These are phyloP conservation scores for Sphagnum magellanicum DNA, from an alignment of 228 moss, liverwort and hornwort genomes.

Conservation along the genomic window DNA sequence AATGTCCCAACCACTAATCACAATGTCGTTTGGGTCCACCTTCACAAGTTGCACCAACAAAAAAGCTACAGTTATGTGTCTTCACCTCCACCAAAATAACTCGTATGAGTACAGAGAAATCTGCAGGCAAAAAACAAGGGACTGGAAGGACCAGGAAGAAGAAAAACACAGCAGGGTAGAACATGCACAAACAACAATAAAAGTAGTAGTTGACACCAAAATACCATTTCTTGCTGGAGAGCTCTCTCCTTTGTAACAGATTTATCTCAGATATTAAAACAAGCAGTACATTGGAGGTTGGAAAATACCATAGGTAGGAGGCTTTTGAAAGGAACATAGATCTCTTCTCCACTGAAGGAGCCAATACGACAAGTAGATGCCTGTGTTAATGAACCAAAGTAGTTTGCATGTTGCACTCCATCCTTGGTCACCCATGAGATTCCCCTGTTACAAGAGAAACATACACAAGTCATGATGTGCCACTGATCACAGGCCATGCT, in stretches of 20 bases:
- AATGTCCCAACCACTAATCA: slow-evolving; percentile 92
- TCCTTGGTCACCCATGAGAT: slow-evolving; percentile 99
- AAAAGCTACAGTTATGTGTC: background rate
- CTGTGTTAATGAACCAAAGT: slow-evolving; percentile 89
- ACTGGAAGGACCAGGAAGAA: background rate
- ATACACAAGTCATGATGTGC: too few species aligned
- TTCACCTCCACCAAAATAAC: background rate
- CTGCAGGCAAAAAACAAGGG: background rate
- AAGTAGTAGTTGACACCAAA: background rate
- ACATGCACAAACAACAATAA: background rate
- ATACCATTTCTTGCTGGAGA: background rate
- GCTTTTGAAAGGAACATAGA: slow-evolving; percentile 87
- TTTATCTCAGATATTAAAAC: too few species aligned
- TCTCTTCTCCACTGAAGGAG: slow-evolving; percentile 82
- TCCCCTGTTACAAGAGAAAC: slow-evolving; percentile 39
- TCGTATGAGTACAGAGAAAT: background rate
- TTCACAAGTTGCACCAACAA: slow-evolving; percentile 11
- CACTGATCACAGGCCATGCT: too few species aligned
- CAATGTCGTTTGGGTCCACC: slow-evolving; percentile 76
- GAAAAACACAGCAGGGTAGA: background rate
- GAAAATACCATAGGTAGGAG: slow-evolving; percentile 72
- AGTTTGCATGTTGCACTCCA: slow-evolving; percentile 94
- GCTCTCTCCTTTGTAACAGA: too few species aligned
- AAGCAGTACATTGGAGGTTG: background rate
- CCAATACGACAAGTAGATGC: slow-evolving; percentile 93